Evolutionary conservation across 768 basidiomycete genomes (phyloP).

Genomic region (Calvatia gigantea): DNA sequence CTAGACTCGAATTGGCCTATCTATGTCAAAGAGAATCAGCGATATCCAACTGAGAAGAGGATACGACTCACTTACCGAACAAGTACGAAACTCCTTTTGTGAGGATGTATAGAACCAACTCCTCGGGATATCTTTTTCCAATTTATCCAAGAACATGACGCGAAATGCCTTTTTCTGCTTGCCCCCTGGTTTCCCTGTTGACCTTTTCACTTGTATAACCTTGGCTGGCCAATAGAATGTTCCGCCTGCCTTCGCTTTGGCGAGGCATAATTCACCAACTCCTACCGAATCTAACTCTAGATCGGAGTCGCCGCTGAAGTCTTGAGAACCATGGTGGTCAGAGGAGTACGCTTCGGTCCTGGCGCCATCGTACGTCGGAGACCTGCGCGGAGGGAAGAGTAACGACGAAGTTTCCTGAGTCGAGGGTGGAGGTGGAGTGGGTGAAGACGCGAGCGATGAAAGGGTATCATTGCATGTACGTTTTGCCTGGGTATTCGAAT

Average conservation of each 20-base stretch:
- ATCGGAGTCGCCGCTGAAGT: slow-evolving; percentile 3
- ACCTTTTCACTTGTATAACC: slow-evolving; percentile 36
- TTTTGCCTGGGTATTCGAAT: background rate
- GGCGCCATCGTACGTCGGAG: background rate
- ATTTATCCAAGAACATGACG: slow-evolving; percentile 59
- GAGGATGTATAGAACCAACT: slow-evolving; percentile 55
- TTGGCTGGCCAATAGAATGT: slow-evolving; percentile 64
- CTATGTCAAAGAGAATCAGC: slow-evolving; percentile 23
- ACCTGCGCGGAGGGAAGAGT: background rate
- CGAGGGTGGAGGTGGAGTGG: background rate
- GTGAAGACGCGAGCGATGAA: background rate
- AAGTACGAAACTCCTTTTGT: slow-evolving; percentile 60
- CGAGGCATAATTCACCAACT: slow-evolving; percentile 63
- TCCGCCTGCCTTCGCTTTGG: slow-evolving; percentile 34
- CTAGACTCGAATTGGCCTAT: slow-evolving; percentile 55
- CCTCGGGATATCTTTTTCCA: slow-evolving; percentile 36
- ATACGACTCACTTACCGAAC: slow-evolving; percentile 38
- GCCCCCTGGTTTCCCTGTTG: slow-evolving; percentile 31
- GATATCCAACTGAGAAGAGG: background rate
- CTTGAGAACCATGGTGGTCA: background rate
- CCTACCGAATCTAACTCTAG: background rate
- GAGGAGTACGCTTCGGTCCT: background rate
- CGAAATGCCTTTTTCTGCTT: slow-evolving; percentile 41
- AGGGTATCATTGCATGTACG: background rate
- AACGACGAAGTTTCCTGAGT: background rate